Evolutionary conservation across 768 basidiomycete species (phyloP).

Genomic region (Leccinum sublutescens): DNA sequence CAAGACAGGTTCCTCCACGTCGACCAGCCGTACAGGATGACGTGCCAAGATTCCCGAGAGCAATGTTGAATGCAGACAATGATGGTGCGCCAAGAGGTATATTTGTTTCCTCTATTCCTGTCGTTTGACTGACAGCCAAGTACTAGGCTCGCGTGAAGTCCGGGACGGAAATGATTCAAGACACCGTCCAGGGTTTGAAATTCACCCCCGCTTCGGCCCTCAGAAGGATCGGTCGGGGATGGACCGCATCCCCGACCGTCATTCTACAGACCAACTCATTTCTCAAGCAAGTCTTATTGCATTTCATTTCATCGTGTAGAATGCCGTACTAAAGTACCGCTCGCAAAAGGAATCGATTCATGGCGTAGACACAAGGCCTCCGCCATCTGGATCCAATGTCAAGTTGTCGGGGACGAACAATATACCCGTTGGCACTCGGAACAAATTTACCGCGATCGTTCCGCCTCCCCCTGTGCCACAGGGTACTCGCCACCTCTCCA

Average conservation of each 20-base stretch:
- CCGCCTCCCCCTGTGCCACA: background rate
- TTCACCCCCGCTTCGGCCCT: constrained; percentile 13
- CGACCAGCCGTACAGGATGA: constrained; percentile 27
- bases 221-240: constrained; percentile 16
- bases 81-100: constrained; percentile 19
- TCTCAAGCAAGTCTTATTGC: constrained; percentile 18
- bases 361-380: constrained; percentile 12
- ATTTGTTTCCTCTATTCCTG: background rate
- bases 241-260: constrained; percentile 15
- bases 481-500: background rate
- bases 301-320: background rate
- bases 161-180: constrained; percentile 20
- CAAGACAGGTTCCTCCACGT: constrained; percentile 15
- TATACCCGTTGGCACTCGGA: constrained; percentile 29
- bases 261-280: constrained; percentile 13
- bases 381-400: constrained; percentile 16
- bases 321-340: background rate
- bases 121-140: background rate
- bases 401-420: constrained; percentile 35
- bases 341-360: constrained; percentile 23
- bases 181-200: constrained; percentile 18
- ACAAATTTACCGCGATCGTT: constrained; percentile 20
- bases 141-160: constrained; percentile 18
- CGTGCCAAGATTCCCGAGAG: constrained; percentile 36
- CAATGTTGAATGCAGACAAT: constrained; percentile 32